Evolutionary conservation across 2,329 filamentous ascomycete species (phyloP), one percentile per base, ranked within the genome.

Genomic region (Orbilia brochopaga): DNA sequence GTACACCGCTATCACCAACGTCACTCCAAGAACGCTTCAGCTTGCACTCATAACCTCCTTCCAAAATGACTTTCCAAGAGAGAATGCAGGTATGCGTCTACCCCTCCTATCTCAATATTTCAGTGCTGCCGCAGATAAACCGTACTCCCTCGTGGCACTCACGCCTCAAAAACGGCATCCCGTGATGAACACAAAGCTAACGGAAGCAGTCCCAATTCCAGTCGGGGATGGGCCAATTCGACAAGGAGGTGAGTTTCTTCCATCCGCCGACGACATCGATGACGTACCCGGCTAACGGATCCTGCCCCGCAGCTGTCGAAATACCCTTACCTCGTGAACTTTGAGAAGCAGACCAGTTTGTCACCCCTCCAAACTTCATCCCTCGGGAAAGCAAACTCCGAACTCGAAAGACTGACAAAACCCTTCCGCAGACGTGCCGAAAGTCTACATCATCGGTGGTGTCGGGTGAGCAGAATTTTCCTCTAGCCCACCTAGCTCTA

Each of bases 401-500:
- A 19, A 53, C 48, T 60, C 17, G 11, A 30, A 53, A 65, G 4
- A 73, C 67, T 57, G 4, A 60, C 37, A 48, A n/a, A 17, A 17
- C 57, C 61, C 52, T 55, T 46, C 19, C 37, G 32, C 37, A 76
- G 75, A 86, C 67, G 85, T 94, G 56, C 91, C 91, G 79, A 95
- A 95, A 85, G 88, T 90, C 78, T 94, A 95, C 80, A 88, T 87
- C 75, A 85, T 90, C 78, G 87, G 93, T 77, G 91, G 90, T 77
- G 79, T 91, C 67, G 88, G 81, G 73, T 75, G 74, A 67, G 65
- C 51, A 64, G 64, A 59, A 27, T 23, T 60, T 61, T 70, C 37
- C 44, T 35, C 37, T 48, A 32, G 40, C 30, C 32, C 52, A 35
- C 42, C 30, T 42, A 69, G 57, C 62, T 42, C 54, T 35, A 50